A percentile compares a stretch with the other conserved stretches of the same genome.
Conservation (phyloP, 306 rosid genomes). For the Malus fusca region DNA sequence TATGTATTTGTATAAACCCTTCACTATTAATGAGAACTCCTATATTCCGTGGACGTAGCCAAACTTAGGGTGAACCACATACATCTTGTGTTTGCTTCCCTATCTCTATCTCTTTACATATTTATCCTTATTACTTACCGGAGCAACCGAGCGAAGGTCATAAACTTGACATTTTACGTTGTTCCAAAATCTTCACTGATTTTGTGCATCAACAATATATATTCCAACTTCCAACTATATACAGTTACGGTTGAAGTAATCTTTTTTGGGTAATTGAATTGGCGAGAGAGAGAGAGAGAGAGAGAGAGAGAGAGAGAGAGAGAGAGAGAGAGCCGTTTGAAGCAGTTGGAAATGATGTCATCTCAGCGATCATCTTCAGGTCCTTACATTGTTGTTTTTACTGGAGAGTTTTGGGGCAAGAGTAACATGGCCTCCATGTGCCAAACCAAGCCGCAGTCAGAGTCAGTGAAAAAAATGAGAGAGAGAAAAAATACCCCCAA, state of each 20-base stretch:
- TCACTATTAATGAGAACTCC: too few relatives aligned
- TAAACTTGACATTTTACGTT: too few relatives aligned
- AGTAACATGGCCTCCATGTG: conserved; percentile 99
- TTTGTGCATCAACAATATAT: too few relatives aligned
- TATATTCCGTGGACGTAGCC: too few relatives aligned
- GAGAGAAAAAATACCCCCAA: conserved; percentile 22
- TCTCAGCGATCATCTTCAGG: not conserved
- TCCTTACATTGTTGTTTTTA: conserved; percentile 29
- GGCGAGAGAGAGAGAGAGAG: not conserved
- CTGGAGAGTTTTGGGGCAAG: conserved; percentile 46
- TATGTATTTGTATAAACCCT: too few relatives aligned
- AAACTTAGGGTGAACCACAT: too few relatives aligned
- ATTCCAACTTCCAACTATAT: conserved; percentile 18
- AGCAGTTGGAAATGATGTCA: conserved; percentile 43
- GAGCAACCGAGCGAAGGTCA: too few relatives aligned
- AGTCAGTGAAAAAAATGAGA: conserved; percentile 37
- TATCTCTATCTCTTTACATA: too few relatives aligned
- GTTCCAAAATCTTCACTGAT: too few relatives aligned
- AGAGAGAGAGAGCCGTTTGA: conserved; percentile 18
- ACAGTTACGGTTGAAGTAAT: not conserved
- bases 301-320: conserved; percentile 7
- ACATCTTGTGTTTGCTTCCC: too few relatives aligned
- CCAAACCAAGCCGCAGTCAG: conserved; percentile 50
- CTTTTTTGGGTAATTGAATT: too few relatives aligned
- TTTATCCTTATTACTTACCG: too few relatives aligned